These are phyloP conservation scores for Hypoxylon sp. DNA, from an alignment of 2,329 filamentous ascomycete species.

Conservation along the genomic window DNA sequence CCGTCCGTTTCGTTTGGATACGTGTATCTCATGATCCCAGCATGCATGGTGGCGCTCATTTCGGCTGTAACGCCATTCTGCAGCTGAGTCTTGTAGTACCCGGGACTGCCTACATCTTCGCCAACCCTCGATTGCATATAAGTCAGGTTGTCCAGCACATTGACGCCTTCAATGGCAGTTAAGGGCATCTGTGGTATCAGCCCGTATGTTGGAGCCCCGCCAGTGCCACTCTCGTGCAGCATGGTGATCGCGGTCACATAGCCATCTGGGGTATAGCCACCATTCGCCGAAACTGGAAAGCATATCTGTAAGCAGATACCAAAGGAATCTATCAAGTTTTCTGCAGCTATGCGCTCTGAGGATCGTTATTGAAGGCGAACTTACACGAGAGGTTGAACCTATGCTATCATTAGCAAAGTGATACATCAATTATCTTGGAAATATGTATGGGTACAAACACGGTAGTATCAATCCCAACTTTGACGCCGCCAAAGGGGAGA, in stretches of 20 bases:
- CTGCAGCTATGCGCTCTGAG: neutral
- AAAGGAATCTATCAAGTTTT: neutral
- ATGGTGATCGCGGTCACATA: constrained; percentile 66
- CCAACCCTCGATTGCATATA: constrained; percentile 61
- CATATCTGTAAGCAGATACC: constrained; percentile 1
- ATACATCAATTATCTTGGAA: neutral
- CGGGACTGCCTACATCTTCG: constrained; percentile 63
- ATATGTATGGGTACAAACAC: neutral
- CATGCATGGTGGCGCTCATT: constrained; percentile 64
- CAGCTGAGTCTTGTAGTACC: constrained; percentile 67
- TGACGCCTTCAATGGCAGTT: constrained; percentile 58
- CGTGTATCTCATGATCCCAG: constrained; percentile 66
- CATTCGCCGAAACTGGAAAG: constrained; percentile 51
- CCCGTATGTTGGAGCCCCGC: constrained; percentile 72
- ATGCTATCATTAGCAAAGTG: constrained; percentile 15
- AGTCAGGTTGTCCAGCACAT: constrained; percentile 63
- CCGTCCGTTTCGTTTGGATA: constrained; percentile 59
- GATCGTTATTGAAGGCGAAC: constrained; percentile 32
- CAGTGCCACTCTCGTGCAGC: constrained; percentile 70
- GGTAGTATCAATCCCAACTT: constrained; percentile 60
- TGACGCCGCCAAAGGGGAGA: constrained; percentile 62
- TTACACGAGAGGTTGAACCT: constrained; percentile 43
- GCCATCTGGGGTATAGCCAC: constrained; percentile 59
- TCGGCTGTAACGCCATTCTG: constrained; percentile 65
- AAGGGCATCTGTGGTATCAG: constrained; percentile 66